Evolutionary conservation across 176 grass and related monocot species (phyloP), one percentile per base, ranked within the genome.

Genomic region (Microstegium vimineum): DNA sequence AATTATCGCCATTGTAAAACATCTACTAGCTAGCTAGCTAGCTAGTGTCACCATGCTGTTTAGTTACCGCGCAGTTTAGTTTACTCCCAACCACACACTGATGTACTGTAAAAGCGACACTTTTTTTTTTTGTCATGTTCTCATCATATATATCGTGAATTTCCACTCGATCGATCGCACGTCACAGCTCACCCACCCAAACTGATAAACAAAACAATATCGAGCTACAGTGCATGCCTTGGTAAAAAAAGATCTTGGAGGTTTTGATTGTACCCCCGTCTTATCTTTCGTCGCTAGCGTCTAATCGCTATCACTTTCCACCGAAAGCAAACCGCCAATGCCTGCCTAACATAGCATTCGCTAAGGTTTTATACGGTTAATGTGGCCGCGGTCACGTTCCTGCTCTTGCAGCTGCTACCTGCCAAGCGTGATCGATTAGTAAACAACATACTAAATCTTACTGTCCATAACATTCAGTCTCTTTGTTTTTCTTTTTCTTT

Each of bases 231-330:
- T 34, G n/a, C n/a, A n/a, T n/a, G 2, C 22, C 20, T 26, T 59
- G 67, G 67, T 66, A 69, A 79, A 33, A 47, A 68, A 0, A n/a
- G n/a, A 51, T 1, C 0, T 20, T 20, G 46, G 25, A 8, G 16
- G 5, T 47, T 79, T 86, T 17, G 23, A 4, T 63, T 2, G 14
- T 15, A 76, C 5, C 2, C 25, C 10, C 36, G 68, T 66, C 74
- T 51, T 54, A 67, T 8, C 60, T 38, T 4, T 76, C 62, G 61
- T 56, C 63, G 36, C 27, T 49, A 45, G 82, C 73, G 59, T 84
- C 70, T 57, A 20, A 86, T 81, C 77, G 45, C 70, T 86, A 16
- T 86, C 78, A 62, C 78, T 76, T 69, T 25, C n/a, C 78, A 69
- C 78, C 85, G 78, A 82, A 87, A 87, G 62, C 71, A 76, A 63